Evolutionary conservation across 345 rosid genomes (phyloP), one percentile per base, ranked within the genome.

Genomic region (Stellera chamaejasme): DNA sequence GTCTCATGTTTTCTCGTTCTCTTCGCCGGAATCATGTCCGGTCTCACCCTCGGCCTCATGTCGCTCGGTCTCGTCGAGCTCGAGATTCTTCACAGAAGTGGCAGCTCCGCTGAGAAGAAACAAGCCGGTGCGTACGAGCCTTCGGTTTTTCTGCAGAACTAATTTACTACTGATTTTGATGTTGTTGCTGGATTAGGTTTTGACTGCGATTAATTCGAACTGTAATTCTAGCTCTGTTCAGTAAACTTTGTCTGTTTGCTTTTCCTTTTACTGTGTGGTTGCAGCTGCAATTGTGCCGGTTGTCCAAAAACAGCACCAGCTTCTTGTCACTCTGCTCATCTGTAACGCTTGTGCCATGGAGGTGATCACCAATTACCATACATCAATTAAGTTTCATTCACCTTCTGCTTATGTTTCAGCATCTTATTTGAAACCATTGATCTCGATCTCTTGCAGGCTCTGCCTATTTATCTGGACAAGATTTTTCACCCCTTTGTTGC

Each of bases 271-370:
- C 54, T 27, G 48, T 52, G 4, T 63, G 52, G 43, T 14, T 67
- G 58, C 52, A 87, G 95, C 91, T 72, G 72, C 73, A 14, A 87
- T 87, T 15, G 68, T 87, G 54, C 95, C 95, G 1, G 95, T 87
- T 64, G 88, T 84, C 55, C 79, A 79, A 53, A 87, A 82, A 71
- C 95, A 83, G 58, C 91, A 84, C 68, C 95, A 84, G 63, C 87
- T 87, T 66, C 85, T 87, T 14, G 95, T 84, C 54, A 87, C 95
- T 58, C 64, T 87, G 54, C 87, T 87, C 66, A 77, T 87, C 1
- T 87, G 88, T 64, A 87, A 87, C 79, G 91, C 95, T 32, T 84
- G 77, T 68, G 73, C 95, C 2, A 87, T 84, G 95, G 91, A 87
- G 95, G 95, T 83, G 54, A 59, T 13, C 14, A 43, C 19, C 47